Conservation (phyloP, 805 yeast genomes). For the Wickerhamomyces mucosus region DNA sequence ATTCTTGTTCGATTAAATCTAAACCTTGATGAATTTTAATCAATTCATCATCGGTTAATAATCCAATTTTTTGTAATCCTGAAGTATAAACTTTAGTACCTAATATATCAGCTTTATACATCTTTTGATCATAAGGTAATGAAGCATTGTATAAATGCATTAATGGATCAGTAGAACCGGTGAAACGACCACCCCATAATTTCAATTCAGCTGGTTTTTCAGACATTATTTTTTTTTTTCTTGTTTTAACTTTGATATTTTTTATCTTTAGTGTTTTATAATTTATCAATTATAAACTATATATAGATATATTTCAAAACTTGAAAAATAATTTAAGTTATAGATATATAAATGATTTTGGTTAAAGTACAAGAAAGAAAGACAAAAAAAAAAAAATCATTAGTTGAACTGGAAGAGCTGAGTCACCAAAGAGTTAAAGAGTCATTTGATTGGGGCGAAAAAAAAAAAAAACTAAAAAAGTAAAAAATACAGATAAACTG, state of each 20-base stretch:
- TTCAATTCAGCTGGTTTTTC: slow-evolving; percentile 49
- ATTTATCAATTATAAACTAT: slow-evolving; percentile 1
- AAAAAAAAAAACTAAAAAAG: too few species aligned
- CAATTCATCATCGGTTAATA: slow-evolving; percentile 67
- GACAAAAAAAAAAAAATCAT: too few species aligned
- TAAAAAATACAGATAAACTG: too few species aligned
- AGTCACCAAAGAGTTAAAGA: too few species aligned
- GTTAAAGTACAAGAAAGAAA: too few species aligned
- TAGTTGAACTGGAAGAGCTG: too few species aligned
- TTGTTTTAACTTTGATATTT: too few species aligned
- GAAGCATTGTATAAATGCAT: slow-evolving; percentile 98
- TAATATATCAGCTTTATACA: slow-evolving; percentile 89
- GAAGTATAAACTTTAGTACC: slow-evolving; percentile 91
- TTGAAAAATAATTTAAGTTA: too few species aligned
- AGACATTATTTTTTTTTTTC: slow-evolving; percentile 7
- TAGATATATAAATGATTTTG: too few species aligned
- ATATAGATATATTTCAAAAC: too few species aligned
- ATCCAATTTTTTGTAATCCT: slow-evolving; percentile 73
- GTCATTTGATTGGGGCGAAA: too few species aligned
- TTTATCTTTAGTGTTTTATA: too few species aligned
- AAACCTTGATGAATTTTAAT: slow-evolving; percentile 78
- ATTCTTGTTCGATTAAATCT: slow-evolving; percentile 61
- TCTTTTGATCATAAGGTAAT: slow-evolving; percentile 86
- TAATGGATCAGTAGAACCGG: slow-evolving; percentile 93
- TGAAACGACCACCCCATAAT: slow-evolving; percentile 98